Percentiles rank a stretch among this genome's conserved stretches.
Conservation (phyloP, 768 basidiomycete genomes). For the Saitozyma sp. region DNA sequence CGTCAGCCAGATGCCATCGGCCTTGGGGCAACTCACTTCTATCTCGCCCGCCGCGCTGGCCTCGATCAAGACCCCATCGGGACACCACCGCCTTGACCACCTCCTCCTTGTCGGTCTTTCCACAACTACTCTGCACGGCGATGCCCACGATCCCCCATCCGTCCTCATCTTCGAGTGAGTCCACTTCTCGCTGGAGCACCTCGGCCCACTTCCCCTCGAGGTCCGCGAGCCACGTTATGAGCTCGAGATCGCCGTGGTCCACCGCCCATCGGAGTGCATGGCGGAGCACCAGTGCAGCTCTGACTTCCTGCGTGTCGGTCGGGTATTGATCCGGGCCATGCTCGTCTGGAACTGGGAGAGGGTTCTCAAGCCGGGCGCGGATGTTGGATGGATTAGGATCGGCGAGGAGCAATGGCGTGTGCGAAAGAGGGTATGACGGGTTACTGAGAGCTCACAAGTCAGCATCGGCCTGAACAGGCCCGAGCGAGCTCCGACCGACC, state of each 20-base stretch:
- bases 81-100: conserved; percentile 75
- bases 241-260: conserved; percentile 30
- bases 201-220: conserved; percentile 37
- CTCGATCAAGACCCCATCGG: conserved; percentile 36
- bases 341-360: background rate
- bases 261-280: conserved; percentile 39
- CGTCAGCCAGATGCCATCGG: conserved; percentile 35
- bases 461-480: background rate
- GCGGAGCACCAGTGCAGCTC: conserved; percentile 28
- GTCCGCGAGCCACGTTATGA: conserved; percentile 37
- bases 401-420: conserved; percentile 1
- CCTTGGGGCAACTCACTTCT: conserved; percentile 63
- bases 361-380: background rate
- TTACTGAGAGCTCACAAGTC: background rate
- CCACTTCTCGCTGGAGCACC: conserved; percentile 32
- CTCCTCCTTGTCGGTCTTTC: conserved; percentile 87
- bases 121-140: conserved; percentile 61
- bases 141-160: conserved; percentile 62
- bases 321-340: background rate
- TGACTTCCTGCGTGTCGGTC: conserved; percentile 9
- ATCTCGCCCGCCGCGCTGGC: conserved; percentile 36
- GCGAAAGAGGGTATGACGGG: background rate
- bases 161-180: conserved; percentile 72
- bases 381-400: conserved; percentile 3
- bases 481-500: background rate